These are phyloP conservation scores for Oryza rufipogon DNA, from an alignment of 176 grass and related monocot species.

Conservation along the genomic window DNA sequence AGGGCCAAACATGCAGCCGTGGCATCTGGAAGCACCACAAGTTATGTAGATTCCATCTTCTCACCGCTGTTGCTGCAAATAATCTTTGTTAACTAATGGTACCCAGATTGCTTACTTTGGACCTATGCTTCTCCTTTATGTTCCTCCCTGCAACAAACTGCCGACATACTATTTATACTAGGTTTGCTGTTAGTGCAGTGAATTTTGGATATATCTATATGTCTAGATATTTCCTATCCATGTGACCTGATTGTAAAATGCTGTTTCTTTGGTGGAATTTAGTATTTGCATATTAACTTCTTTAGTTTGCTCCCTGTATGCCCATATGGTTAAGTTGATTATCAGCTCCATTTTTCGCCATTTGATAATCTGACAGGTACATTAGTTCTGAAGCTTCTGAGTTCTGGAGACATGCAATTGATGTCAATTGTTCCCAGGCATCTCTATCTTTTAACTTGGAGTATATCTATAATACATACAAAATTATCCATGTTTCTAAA, in stretches of 20 bases:
- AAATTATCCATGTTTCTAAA: background rate
- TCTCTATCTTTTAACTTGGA: background rate
- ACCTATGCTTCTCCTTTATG: background rate
- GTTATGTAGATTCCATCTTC: background rate
- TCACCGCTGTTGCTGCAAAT: background rate
- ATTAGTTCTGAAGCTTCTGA: slow-evolving; percentile 1
- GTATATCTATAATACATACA: background rate
- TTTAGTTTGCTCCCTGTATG: background rate
- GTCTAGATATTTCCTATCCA: slow-evolving; percentile 26
- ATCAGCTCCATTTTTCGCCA: background rate
- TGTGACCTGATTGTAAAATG: background rate
- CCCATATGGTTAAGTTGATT: background rate
- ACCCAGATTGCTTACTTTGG: background rate
- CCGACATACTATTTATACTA: slow-evolving; percentile 4
- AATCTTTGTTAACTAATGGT: background rate
- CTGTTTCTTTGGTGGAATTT: background rate
- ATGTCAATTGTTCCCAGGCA: background rate
- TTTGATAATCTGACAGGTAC: background rate
- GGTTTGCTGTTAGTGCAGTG: background rate
- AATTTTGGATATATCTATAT: background rate
- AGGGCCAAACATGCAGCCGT: background rate
- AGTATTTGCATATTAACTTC: background rate
- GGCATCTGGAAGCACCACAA: background rate
- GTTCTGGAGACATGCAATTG: background rate
- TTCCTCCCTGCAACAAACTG: slow-evolving; percentile 10